Evolutionary conservation across 352 stramenopile species (phyloP).

Genomic region (Pythium aquatile): DNA sequence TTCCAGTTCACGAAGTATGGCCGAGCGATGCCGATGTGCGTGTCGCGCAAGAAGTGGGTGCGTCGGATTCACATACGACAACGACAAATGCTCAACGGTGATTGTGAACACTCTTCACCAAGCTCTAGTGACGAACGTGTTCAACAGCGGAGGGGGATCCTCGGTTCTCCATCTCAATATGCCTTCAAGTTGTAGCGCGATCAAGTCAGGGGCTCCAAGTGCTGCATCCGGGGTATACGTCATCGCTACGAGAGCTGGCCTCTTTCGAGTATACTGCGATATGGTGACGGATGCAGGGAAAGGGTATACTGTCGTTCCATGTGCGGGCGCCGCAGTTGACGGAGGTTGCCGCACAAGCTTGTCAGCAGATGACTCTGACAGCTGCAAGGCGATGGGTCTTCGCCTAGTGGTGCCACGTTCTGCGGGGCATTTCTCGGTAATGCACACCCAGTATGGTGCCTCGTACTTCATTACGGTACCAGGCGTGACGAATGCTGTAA

Average conservation of each 20-base stretch:
- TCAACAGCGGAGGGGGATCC: constrained; percentile 30
- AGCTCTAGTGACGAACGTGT: constrained; percentile 31
- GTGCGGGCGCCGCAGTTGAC: constrained; percentile 35
- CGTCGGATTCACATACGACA: constrained; percentile 39
- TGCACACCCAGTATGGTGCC: constrained; percentile 47
- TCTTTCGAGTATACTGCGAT: constrained; percentile 51
- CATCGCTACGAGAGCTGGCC: constrained; percentile 41
- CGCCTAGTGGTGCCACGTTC: constrained; percentile 51
- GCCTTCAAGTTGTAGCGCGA: constrained; percentile 47
- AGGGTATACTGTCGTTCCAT: constrained; percentile 57
- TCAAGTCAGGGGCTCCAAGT: constrained; percentile 38
- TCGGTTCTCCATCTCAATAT: constrained; percentile 51
- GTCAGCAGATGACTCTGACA: constrained; percentile 42
- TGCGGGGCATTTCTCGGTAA: constrained; percentile 37
- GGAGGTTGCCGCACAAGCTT: constrained; percentile 31
- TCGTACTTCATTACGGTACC: constrained; percentile 53
- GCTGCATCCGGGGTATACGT: constrained; percentile 37
- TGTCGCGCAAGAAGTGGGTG: constrained; percentile 36
- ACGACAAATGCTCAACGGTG: constrained; percentile 42
- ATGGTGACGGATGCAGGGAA: constrained; percentile 49
- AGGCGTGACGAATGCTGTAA: constrained; percentile 45
- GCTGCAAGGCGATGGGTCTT: constrained; percentile 53
- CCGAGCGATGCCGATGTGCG: constrained; percentile 46
- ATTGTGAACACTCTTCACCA: constrained; percentile 37
- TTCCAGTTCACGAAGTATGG: constrained; percentile 29